Evolutionary conservation across 768 basidiomycete genomes (phyloP).

Genomic region (Tylopilus cervinicoccineus): DNA sequence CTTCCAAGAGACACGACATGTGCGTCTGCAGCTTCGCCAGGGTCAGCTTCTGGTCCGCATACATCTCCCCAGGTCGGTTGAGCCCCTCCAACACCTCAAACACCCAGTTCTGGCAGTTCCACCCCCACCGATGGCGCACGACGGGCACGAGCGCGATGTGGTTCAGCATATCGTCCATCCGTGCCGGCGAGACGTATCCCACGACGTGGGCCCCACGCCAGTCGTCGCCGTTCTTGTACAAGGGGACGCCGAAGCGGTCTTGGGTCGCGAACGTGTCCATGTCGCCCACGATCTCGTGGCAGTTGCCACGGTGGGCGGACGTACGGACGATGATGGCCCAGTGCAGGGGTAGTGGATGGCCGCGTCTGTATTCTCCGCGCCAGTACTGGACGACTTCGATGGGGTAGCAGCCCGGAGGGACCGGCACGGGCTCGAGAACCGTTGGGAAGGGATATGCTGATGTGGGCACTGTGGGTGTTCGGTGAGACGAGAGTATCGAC

Average conservation of each 20-base stretch:
- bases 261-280: conserved; percentile 19
- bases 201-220: conserved; percentile 28
- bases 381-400: conserved; percentile 30
- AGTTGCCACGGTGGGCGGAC: conserved; percentile 17
- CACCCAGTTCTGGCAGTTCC: conserved; percentile 31
- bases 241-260: conserved; percentile 13
- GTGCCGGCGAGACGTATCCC: conserved; percentile 18
- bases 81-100: conserved; percentile 20
- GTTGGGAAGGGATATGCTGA: not conserved
- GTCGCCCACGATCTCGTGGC: conserved; percentile 27
- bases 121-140: conserved; percentile 9
- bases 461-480: not conserved
- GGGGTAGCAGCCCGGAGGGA: conserved; percentile 14
- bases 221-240: conserved; percentile 3
- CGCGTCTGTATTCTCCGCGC: conserved; percentile 19
- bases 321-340: conserved; percentile 28
- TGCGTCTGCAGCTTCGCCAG: conserved; percentile 23
- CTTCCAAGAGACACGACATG: conserved; percentile 28
- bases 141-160: conserved; percentile 20
- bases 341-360: conserved; percentile 22
- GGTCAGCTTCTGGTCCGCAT: conserved; percentile 13
- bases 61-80: conserved; percentile 5
- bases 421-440: conserved; percentile 15
- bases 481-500: not conserved
- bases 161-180: conserved; percentile 14